Percentiles rank a stretch among this genome's conserved stretches.
Evolutionary conservation across 352 stramenopile genomes (phyloP).

Genomic region (Pythium utonaiense): DNA sequence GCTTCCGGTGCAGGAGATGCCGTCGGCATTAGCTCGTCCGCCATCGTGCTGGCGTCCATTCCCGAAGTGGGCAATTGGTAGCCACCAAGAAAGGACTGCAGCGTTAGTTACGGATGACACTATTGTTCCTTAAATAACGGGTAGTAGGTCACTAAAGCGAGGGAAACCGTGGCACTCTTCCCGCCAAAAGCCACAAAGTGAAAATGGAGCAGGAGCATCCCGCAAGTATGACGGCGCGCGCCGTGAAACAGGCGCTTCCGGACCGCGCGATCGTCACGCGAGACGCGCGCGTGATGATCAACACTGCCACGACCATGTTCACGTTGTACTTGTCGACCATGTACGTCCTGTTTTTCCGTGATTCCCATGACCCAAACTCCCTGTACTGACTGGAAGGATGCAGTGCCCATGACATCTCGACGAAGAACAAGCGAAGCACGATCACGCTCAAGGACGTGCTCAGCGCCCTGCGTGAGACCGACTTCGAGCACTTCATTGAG

Average conservation of each 20-base stretch:
- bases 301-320: conserved; percentile 75
- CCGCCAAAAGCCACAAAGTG: conserved; percentile 16
- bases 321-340: conserved; percentile 69
- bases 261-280: conserved; percentile 65
- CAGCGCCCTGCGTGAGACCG: conserved; percentile 58
- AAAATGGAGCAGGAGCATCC: conserved; percentile 72
- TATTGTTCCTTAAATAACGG: not conserved
- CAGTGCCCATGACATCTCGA: conserved; percentile 64
- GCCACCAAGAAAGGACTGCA: not conserved
- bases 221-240: conserved; percentile 59
- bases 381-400: not conserved
- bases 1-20: not conserved
- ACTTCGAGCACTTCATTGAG: conserved; percentile 75
- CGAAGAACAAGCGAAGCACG: conserved; percentile 71
- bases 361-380: too few species aligned
- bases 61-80: not conserved
- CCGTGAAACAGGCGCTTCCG: conserved; percentile 63
- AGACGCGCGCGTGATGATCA: conserved; percentile 63
- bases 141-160: not conserved
- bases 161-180: conserved; percentile 14
- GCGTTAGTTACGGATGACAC: conserved; percentile 11
- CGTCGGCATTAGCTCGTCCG: conserved; percentile 2
- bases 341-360: conserved; percentile 32
- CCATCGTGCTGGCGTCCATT: conserved; percentile 1
- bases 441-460: conserved; percentile 77